These are phyloP conservation scores for Stagonosporopsis vannaccii DNA, from an alignment of 2,329 filamentous ascomycete genomes.

Conservation along the genomic window DNA sequence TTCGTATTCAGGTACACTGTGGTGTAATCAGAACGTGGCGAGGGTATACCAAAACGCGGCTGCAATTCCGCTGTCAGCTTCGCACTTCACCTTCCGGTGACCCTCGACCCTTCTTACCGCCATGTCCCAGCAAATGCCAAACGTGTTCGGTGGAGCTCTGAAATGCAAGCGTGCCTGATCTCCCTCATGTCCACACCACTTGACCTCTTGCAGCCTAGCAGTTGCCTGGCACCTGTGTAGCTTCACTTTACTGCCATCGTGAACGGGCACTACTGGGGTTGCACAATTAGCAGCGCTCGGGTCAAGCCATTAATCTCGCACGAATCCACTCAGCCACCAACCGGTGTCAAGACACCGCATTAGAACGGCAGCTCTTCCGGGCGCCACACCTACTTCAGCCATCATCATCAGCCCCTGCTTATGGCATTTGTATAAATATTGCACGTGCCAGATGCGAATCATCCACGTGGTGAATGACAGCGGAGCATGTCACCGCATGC, in stretches of 20 bases:
- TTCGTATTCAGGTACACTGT: neutral
- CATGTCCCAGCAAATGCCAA: constrained; percentile 23
- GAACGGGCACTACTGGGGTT: constrained; percentile 28
- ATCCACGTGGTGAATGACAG: constrained; percentile 17
- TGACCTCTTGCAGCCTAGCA: constrained; percentile 25
- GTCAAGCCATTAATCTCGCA: constrained; percentile 22
- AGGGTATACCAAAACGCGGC: neutral
- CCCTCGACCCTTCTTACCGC: constrained; percentile 5
- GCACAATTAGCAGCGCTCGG: constrained; percentile 13
- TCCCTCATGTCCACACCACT: constrained; percentile 21
- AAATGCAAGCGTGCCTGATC: constrained; percentile 34
- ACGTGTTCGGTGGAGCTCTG: constrained; percentile 30
- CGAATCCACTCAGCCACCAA: constrained; percentile 21
- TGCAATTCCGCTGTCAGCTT: neutral
- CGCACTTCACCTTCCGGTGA: constrained; percentile 10
- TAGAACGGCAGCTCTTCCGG: constrained; percentile 17
- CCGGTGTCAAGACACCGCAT: constrained; percentile 14
- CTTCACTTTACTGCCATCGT: constrained; percentile 23
- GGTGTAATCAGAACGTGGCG: neutral
- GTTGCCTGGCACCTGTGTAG: constrained; percentile 21
- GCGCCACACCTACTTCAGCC: constrained; percentile 14
- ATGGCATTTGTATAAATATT: constrained; percentile 2
- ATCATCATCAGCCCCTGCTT: constrained; percentile 3
- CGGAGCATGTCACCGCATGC: constrained; percentile 6
- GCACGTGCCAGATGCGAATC: constrained; percentile 3